phyloP scores from a whole-genome alignment of 1,284 basidiomycete species.

The Apiotrichum akiyoshidainum region DNA sequence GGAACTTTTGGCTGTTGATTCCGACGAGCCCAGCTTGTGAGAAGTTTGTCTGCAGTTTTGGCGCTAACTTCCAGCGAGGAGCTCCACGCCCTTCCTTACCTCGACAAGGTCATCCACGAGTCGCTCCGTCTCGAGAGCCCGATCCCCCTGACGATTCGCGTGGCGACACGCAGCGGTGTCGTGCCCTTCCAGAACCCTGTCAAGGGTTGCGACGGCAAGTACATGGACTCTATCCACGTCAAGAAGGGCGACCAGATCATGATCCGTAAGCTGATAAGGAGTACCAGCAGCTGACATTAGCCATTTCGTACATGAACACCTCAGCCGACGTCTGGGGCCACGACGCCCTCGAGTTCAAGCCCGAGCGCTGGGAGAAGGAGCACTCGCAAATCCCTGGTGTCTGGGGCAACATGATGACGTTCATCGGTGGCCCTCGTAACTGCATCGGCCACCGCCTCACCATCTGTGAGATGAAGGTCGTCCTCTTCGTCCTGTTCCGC shows the following conservation, averaged over 20 bases:
- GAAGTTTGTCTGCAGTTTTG: neutral
- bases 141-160: slow-evolving; percentile 51
- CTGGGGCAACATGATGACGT: slow-evolving; percentile 64
- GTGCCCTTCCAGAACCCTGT: slow-evolving; percentile 59
- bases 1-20: slow-evolving; percentile 52
- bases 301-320: slow-evolving; percentile 60
- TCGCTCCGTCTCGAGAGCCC: slow-evolving; percentile 64
- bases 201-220: slow-evolving; percentile 45
- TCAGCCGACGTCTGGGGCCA: slow-evolving; percentile 63
- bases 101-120: slow-evolving; percentile 67
- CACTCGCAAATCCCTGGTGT: slow-evolving; percentile 55
- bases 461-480: slow-evolving; percentile 59
- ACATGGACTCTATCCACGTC: slow-evolving; percentile 41
- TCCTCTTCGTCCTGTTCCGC: slow-evolving; percentile 60
- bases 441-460: slow-evolving; percentile 64
- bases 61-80: slow-evolving; percentile 11
- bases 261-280: slow-evolving; percentile 54
- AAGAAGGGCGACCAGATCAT: slow-evolving; percentile 39
- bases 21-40: slow-evolving; percentile 1
- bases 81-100: slow-evolving; percentile 56
- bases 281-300: slow-evolving; percentile 30
- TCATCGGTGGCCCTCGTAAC: slow-evolving; percentile 62
- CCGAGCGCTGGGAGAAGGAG: slow-evolving; percentile 29
- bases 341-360: slow-evolving; percentile 63
- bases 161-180: slow-evolving; percentile 57